Conservation (phyloP, 257 asterid genomes). For the Lycium ferocissimum region DNA sequence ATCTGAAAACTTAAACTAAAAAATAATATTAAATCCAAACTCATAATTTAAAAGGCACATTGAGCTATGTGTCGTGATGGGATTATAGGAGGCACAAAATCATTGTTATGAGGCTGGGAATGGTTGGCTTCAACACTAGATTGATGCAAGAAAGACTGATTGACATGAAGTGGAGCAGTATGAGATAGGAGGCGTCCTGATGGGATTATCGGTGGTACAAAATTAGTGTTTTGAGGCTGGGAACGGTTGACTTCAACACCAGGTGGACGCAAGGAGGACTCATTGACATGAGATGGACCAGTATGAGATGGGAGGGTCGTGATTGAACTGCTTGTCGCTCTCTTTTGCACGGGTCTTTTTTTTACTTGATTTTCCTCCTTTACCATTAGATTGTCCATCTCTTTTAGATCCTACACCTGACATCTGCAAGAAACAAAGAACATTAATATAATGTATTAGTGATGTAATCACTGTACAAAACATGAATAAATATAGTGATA, state of each 20-base stretch:
- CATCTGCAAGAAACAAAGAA: not conserved
- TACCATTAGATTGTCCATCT: not conserved
- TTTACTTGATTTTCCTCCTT: not conserved
- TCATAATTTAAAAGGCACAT: too few relatives aligned
- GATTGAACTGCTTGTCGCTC: not conserved
- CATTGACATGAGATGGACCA: not conserved
- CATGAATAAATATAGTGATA: too few relatives aligned
- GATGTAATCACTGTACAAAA: not conserved
- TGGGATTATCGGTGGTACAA: not conserved
- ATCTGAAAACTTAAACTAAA: too few relatives aligned
- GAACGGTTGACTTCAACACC: not conserved
- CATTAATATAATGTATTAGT: not conserved
- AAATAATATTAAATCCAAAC: too few relatives aligned
- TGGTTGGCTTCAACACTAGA: not conserved
- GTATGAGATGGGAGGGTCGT: not conserved
- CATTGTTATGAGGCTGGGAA: not conserved
- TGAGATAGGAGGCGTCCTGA: not conserved
- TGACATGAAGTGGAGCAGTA: not conserved
- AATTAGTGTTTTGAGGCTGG: not conserved
- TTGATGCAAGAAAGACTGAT: not conserved
- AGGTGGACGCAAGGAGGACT: not conserved
- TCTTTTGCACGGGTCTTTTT: not conserved
- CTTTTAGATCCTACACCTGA: not conserved
- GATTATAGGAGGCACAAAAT: not conserved
- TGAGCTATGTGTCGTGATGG: not conserved